Base-by-base conservation (phyloP, 148 eudicot species). In the Cornus suecica region DNA sequence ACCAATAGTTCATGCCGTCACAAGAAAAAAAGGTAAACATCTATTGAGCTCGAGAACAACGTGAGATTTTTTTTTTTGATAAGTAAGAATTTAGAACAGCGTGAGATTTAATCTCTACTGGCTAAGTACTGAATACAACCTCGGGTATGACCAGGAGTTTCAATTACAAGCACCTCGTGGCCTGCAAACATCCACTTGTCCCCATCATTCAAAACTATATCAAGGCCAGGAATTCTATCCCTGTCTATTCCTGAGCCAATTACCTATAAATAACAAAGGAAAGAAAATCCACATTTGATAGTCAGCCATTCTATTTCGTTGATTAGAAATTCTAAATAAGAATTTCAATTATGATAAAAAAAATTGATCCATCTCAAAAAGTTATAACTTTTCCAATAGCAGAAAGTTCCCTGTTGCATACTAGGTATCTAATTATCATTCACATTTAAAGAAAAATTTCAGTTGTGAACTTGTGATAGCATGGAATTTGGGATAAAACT, bases 121-220 rank as follows among this genome's bases (percentile, higher is more conserved):
- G 23, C 29, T 56, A 31, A 51, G 32, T 62, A 28, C 52, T 37
- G 45, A 31, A 61, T 45, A 42, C 70, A 66, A 79, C 98, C 98
- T 88, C 71, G 83, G 34, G 98, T 93, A 80, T 93, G 98, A 80
- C 98, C 98, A 79, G 98, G 96, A 65, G 98, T 93, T 58, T 79
- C 96, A 65, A 93, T 84, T 61, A 93, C 83, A 73, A 84, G 83
- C 83, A 93, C 98, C 84, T 93, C 96, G 80, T 93, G 96, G 72
- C 98, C 90, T 7, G 92, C 98, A 85, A 93, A 93, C 94, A 86
- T 91, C 98, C 98, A 93, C 81, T 81, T 88, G 84, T 93, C 94
- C 58, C 96, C 98, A 68, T 91, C 98, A 60, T 85, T 87, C 82
- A 93, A 72, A 61, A 79, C 84, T 27, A 93, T 88, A 85, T 93